These are phyloP conservation scores for Rhizophlyctis rosea DNA, from an alignment of 192 early-diverging fungal genomes.

Conservation along the genomic window DNA sequence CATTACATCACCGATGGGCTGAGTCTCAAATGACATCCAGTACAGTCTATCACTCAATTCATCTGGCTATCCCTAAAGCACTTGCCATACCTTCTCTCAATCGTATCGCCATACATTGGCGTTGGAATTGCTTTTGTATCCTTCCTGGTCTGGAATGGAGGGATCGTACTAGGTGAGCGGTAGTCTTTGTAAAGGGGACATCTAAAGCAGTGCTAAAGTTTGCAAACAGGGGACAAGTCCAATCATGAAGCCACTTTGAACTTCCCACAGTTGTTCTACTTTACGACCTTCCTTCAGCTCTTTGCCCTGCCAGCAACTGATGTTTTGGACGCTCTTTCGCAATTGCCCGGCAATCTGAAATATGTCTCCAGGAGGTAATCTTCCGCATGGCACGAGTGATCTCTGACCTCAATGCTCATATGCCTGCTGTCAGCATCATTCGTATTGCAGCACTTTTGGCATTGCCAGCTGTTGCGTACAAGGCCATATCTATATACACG, in stretches of 20 bases:
- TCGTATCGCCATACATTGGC: conserved; percentile 51
- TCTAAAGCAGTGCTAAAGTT: background rate
- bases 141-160: conserved; percentile 76
- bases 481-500: no score
- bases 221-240: conserved; percentile 65
- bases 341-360: background rate
- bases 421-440: no score
- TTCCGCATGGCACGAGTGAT: no score
- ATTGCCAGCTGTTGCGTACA: no score
- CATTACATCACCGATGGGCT: no score
- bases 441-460: no score
- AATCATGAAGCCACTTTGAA: conserved; percentile 81
- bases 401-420: no score
- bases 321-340: background rate
- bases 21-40: no score
- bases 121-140: conserved; percentile 49
- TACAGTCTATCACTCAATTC: no score
- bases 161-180: conserved; percentile 73
- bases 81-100: conserved; percentile 15
- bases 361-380: background rate
- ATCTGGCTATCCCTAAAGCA: no score
- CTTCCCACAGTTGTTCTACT: conserved; percentile 86
- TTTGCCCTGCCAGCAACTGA: background rate
- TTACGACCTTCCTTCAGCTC: conserved; percentile 33
- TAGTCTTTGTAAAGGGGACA: conserved; percentile 1